Evolutionary conservation across 345 rosid genomes (phyloP), one percentile per base, ranked within the genome.

Genomic region (Boechera divaricarpa): DNA sequence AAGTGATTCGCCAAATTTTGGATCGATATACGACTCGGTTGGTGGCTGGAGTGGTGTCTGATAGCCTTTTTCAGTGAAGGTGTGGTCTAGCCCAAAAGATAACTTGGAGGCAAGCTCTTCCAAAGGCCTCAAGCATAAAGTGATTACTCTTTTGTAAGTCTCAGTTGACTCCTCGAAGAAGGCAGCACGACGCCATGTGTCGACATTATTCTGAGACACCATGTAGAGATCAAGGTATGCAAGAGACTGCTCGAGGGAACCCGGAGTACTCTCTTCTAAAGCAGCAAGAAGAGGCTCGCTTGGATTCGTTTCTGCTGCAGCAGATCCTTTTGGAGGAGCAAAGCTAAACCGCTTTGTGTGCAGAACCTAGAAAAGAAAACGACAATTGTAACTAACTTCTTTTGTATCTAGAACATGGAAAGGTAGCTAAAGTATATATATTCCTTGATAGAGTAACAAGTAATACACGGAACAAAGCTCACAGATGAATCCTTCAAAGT

Each of bases 301-400:
- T 48, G 98, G 99, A 81, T 95, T 95, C 55, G 93, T 88, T 87
- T 95, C 98, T 62, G 98, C 98, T 58, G 99, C 99, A 21, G 97
- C 98, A 9, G 99, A 92, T 82, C 99, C 98, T 86, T 89, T 92
- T 55, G 94, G 96, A 36, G 93, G 98, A 52, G 97, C 96, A 80
- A 88, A 92, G 47, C 80, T 54, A 45, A 81, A 89, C 73, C 96
- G 84, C 78, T 91, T 92, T 15, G 99, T 91, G 78, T 83, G 86
- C 54, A 92, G 81, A 70, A 90, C 97, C 97, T 91, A 74, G 8
- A 87, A 44, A 59, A 13, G 5, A 53, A 35, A 69, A 28, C 5
- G 10, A 31, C 8, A 51, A 58, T 10, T 56, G 64, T 42, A 52
- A 64, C 77, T 51, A 79, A 85, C 89, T 89, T 86, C 83, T 59